Conservation (phyloP, 2,329 filamentous ascomycete species). For the Aspergillus floridensis region DNA sequence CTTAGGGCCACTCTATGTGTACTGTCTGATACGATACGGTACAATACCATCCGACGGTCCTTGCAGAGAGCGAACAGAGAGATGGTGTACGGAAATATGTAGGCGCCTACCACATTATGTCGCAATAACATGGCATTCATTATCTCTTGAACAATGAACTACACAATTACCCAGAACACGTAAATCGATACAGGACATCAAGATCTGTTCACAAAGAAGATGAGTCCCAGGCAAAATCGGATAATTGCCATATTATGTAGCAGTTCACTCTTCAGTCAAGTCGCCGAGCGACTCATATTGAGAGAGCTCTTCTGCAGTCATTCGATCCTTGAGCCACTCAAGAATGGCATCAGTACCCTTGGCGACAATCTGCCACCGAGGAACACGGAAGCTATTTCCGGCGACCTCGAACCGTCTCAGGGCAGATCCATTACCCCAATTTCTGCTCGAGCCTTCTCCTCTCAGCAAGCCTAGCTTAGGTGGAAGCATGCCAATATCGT, state of each 20-base stretch:
- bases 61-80: no score
- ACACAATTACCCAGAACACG: not conserved
- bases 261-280: conserved; percentile 4
- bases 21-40: no score
- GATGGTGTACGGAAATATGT: no score
- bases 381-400: conserved; percentile 85
- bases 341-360: conserved; percentile 84
- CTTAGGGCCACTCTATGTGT: conserved; percentile 18
- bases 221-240: no score
- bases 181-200: no score
- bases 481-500: conserved; percentile 79
- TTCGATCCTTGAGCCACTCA: conserved; percentile 73
- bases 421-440: conserved; percentile 46
- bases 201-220: no score
- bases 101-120: not conserved
- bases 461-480: conserved; percentile 76
- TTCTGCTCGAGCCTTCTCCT: conserved; percentile 46
- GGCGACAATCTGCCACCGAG: conserved; percentile 77
- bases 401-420: conserved; percentile 70
- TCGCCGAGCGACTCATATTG: conserved; percentile 36
- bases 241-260: not conserved
- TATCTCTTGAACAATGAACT: not conserved
- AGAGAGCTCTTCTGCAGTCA: conserved; percentile 53
- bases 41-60: no score
- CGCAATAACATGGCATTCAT: not conserved